Conservation (phyloP, 495 filamentous ascomycete species). For the Tuber magnatum region DNA sequence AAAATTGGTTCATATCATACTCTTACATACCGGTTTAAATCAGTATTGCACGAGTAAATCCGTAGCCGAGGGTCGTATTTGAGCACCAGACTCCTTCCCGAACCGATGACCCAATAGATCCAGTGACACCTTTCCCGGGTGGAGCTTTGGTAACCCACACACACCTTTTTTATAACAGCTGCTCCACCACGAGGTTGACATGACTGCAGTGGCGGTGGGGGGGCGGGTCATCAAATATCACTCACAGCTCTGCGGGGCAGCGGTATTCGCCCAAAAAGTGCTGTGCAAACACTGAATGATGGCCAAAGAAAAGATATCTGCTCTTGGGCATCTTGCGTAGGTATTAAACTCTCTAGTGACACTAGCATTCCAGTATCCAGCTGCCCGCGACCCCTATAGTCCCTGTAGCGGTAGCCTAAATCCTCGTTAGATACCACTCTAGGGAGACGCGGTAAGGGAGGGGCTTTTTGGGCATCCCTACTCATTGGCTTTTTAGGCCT, state of each 20-base stretch:
- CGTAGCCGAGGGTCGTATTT: neutral
- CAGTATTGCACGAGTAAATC: neutral
- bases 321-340: neutral
- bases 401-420: neutral
- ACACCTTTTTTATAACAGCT: neutral
- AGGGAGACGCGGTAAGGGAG: neutral
- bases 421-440: neutral
- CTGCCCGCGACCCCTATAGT: neutral
- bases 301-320: neutral
- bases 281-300: neutral
- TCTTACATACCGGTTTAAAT: neutral
- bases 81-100: neutral
- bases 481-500: neutral
- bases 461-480: neutral
- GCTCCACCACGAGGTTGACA: neutral
- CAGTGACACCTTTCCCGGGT: neutral
- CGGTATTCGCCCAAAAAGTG: neutral
- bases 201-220: neutral
- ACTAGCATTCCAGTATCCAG: neutral
- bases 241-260: neutral
- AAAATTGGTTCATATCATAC: neutral
- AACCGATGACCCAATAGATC: neutral
- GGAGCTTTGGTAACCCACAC: neutral
- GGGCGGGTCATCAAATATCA: neutral
- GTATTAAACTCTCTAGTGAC: neutral